A percentile compares a stretch with the other conserved stretches of the same genome.
Conservation (phyloP, 371 early-diverging fungal genomes). For the Apophysomyces trapeziformis region DNA sequence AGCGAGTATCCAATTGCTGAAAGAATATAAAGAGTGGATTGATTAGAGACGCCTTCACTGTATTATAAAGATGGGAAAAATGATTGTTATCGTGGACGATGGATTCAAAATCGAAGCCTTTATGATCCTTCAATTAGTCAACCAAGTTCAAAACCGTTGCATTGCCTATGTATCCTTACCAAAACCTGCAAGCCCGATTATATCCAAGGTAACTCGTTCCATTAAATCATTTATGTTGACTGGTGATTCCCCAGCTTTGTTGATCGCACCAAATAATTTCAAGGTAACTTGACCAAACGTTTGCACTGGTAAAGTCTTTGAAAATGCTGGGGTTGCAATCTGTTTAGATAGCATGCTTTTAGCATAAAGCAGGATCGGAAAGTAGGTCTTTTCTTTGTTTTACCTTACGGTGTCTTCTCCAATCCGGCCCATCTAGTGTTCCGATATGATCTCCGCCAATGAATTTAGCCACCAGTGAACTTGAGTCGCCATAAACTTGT, state of each 20-base stretch:
- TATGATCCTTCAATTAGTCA: background rate
- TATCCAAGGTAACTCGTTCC: background rate
- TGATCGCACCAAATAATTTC: constrained; percentile 18
- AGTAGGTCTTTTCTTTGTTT: background rate
- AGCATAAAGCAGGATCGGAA: no score
- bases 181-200: constrained; percentile 11
- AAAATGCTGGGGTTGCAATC: constrained; percentile 34
- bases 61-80: constrained; percentile 21
- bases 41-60: constrained; percentile 10
- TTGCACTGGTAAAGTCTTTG: constrained; percentile 29
- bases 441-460: constrained; percentile 21
- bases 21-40: constrained; percentile 48
- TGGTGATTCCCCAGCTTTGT: background rate
- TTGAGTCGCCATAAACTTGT: background rate
- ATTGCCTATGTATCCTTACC: background rate
- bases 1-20: constrained; percentile 44
- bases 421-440: constrained; percentile 22
- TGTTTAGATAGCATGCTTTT: background rate
- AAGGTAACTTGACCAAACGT: constrained; percentile 23
- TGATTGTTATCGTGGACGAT: constrained; percentile 10
- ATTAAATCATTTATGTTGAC: background rate
- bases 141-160: no score
- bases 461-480: constrained; percentile 16
- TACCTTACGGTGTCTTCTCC: constrained; percentile 32
- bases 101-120: constrained; percentile 29